Evolutionary conservation across 768 basidiomycete species (phyloP).

Genomic region (Coprinellus aureogranulatus): DNA sequence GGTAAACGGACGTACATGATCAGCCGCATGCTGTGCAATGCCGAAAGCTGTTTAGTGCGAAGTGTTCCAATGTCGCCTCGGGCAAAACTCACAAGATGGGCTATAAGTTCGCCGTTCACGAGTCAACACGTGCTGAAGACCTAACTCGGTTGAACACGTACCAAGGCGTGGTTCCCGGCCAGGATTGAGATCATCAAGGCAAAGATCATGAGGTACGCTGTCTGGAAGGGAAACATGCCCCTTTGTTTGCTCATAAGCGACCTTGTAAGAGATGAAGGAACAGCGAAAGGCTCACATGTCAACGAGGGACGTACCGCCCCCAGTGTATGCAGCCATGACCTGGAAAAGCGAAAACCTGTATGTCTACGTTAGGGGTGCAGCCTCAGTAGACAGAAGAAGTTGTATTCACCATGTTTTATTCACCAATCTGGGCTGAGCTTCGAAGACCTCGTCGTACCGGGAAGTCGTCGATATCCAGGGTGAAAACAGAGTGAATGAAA

Average conservation of each 20-base stretch:
- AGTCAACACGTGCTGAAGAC: neutral
- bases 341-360: constrained; percentile 45
- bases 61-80: too few species aligned
- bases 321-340: constrained; percentile 54
- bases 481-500: constrained; percentile 55
- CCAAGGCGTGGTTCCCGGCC: constrained; percentile 75
- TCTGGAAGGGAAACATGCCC: constrained; percentile 70
- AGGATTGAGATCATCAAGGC: constrained; percentile 60
- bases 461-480: constrained; percentile 54
- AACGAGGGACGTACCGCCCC: constrained; percentile 66
- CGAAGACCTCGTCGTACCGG: constrained; percentile 49
- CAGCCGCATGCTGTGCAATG: constrained; percentile 48
- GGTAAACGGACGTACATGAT: constrained; percentile 47
- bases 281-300: constrained; percentile 43
- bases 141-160: constrained; percentile 30
- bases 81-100: constrained; percentile 60
- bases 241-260: constrained; percentile 21
- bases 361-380: too few species aligned
- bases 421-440: constrained; percentile 47
- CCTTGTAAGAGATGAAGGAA: neutral
- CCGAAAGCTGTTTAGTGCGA: neutral
- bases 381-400: too few species aligned
- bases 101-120: constrained; percentile 24
- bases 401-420: constrained; percentile 63
- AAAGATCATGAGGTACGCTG: constrained; percentile 64